A percentile compares a stretch with the other conserved stretches of the same genome.
phyloP scores from a whole-genome alignment of 1,284 basidiomycete species.

The Papiliotrema terrestris region DNA sequence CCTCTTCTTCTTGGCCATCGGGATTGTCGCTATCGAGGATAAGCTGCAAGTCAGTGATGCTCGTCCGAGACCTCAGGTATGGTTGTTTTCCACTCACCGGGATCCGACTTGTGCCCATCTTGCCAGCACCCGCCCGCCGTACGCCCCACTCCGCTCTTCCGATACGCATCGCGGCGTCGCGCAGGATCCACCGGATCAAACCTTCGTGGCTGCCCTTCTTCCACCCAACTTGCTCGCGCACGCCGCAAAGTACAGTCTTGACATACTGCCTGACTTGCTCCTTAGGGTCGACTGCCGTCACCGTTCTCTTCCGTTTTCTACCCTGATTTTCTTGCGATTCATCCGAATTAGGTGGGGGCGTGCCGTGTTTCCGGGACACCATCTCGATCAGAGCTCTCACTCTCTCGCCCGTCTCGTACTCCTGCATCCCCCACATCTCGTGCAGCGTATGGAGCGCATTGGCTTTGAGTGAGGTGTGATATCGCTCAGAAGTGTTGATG shows the following conservation, averaged over 20 bases:
- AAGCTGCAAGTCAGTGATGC: neutral
- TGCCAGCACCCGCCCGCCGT: neutral
- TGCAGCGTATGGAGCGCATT: neutral
- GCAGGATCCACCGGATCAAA: slow-evolving; percentile 3
- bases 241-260: neutral
- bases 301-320: neutral
- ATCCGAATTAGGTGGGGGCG: neutral
- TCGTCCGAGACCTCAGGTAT: neutral
- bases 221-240: neutral
- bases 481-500: slow-evolving; percentile 7
- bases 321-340: neutral
- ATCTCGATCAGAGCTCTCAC: too few relatives aligned
- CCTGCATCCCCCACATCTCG: too few relatives aligned
- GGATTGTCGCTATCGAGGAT: neutral
- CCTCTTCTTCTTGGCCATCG: neutral
- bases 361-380: too few relatives aligned
- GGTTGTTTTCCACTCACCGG: neutral
- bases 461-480: neutral
- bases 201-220: neutral
- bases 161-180: slow-evolving; percentile 12
- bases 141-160: slow-evolving; percentile 15
- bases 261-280: neutral
- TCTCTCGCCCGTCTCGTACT: too few relatives aligned
- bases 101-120: neutral
- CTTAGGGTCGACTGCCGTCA: neutral